Conservation (phyloP, 352 stramenopile genomes). For the Globisporangium takayamanum region DNA sequence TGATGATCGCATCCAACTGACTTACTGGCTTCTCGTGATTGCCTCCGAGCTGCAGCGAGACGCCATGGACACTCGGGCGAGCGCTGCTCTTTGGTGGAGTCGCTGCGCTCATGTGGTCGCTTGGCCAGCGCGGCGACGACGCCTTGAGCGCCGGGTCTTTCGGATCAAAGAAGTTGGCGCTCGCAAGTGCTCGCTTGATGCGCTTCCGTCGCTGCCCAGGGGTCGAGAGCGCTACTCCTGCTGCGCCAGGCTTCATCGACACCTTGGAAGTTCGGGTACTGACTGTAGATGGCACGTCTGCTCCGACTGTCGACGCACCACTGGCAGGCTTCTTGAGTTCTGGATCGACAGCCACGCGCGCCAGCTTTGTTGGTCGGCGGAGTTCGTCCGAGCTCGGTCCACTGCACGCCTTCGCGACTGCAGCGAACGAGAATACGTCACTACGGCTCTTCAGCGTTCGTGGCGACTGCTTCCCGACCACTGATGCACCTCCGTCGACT, state of each 20-base stretch:
- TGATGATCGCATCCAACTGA: slow-evolving; percentile 80
- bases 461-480: slow-evolving; percentile 14
- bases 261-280: not conserved
- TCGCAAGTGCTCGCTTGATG: slow-evolving; percentile 23
- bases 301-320: not conserved
- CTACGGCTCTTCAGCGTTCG: slow-evolving; percentile 6
- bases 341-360: slow-evolving; percentile 1
- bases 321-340: slow-evolving; percentile 3
- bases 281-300: not conserved
- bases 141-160: slow-evolving; percentile 12
- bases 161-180: slow-evolving; percentile 25
- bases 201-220: slow-evolving; percentile 21
- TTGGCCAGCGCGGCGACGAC: slow-evolving; percentile 2
- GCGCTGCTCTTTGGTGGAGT: slow-evolving; percentile 3
- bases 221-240: not conserved
- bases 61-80: not conserved
- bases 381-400: slow-evolving; percentile 3
- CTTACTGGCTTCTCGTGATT: slow-evolving; percentile 17
- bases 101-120: not conserved
- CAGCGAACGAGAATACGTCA: slow-evolving; percentile 3
- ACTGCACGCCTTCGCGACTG: not conserved
- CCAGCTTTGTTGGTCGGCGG: slow-evolving; percentile 14
- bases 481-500: slow-evolving; percentile 4
- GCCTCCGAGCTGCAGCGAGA: slow-evolving; percentile 1
- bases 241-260: not conserved